Conservation (phyloP, 2,329 filamentous ascomycete genomes). For the Clonostachys rosea region DNA sequence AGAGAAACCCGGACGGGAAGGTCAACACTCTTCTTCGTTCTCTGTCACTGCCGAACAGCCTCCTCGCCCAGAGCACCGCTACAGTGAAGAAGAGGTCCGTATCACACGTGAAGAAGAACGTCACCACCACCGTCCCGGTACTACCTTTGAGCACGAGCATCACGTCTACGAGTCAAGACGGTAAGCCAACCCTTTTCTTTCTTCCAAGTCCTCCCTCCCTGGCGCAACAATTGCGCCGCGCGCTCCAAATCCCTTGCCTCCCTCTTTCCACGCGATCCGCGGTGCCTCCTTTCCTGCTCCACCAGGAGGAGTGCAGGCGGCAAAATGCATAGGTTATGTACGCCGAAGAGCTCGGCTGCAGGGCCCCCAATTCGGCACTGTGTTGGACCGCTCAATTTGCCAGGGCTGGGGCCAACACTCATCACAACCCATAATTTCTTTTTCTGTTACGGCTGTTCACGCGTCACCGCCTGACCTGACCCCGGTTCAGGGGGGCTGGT, state of each 20-base stretch:
- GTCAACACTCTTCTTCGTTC: conserved; percentile 73
- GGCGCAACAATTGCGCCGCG: no score
- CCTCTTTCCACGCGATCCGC: neutral
- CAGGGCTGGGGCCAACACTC: no score
- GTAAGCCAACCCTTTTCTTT: conserved; percentile 1
- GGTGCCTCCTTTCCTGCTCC: neutral
- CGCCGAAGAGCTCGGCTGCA: no score
- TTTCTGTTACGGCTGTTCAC: neutral
- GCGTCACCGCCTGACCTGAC: conserved; percentile 2
- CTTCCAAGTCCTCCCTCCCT: no score
- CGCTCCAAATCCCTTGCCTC: no score
- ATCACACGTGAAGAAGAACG: conserved; percentile 76
- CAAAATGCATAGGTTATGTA: neutral
- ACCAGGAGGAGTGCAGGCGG: neutral
- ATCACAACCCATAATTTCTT: no score
- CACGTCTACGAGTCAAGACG: conserved; percentile 7
- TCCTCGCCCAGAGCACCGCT: conserved; percentile 57
- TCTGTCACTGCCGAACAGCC: conserved; percentile 56
- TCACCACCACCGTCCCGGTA: conserved; percentile 63
- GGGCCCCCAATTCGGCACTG: no score
- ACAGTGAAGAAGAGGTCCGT: conserved; percentile 78
- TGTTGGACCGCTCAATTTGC: no score
- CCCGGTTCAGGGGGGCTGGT: conserved; percentile 1
- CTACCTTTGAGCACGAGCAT: conserved; percentile 42
- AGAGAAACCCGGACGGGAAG: conserved; percentile 90